A percentile compares a stretch with the other conserved stretches of the same genome.
Conservation (phyloP, 2,329 filamentous ascomycete species). For the Cordyceps fumosorosea region DNA sequence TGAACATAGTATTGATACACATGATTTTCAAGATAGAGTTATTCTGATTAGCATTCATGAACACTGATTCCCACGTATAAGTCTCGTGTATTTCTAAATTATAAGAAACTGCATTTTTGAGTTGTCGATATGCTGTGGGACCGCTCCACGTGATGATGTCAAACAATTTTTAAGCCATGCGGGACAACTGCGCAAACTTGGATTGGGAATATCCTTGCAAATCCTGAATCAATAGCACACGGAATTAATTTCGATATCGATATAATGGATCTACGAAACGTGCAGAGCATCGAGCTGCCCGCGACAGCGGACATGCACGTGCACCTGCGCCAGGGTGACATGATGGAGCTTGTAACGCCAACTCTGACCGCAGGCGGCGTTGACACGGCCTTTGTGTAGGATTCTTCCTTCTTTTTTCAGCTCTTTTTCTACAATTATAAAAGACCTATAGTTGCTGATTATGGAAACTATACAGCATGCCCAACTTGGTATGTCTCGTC, state of each 20-base stretch:
- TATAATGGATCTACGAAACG: conserved; percentile 30
- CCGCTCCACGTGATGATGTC: conserved; percentile 7
- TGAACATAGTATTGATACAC: not conserved
- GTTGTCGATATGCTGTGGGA: not conserved
- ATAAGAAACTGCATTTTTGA: not conserved
- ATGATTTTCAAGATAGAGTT: not conserved
- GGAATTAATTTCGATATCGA: not conserved
- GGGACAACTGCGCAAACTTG: not conserved
- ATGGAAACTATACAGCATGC: conserved; percentile 33
- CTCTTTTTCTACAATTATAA: not conserved
- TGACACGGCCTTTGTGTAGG: conserved; percentile 49
- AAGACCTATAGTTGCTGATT: conserved; percentile 11
- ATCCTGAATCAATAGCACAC: not conserved
- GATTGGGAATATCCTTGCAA: not conserved
- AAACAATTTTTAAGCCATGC: conserved; percentile 9
- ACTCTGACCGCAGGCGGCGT: conserved; percentile 54
- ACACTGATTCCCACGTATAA: not conserved
- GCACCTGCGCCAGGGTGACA: conserved; percentile 61
- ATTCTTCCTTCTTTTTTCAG: not conserved
- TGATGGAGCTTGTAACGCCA: conserved; percentile 51
- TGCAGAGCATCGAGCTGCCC: conserved; percentile 45
- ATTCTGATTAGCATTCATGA: no score
- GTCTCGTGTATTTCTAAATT: not conserved
- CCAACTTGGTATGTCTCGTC: conserved; percentile 47
- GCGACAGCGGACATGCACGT: conserved; percentile 64